Base-by-base conservation (phyloP, 2,329 filamentous ascomycete genomes). In the Paecilomyces formosus region DNA sequence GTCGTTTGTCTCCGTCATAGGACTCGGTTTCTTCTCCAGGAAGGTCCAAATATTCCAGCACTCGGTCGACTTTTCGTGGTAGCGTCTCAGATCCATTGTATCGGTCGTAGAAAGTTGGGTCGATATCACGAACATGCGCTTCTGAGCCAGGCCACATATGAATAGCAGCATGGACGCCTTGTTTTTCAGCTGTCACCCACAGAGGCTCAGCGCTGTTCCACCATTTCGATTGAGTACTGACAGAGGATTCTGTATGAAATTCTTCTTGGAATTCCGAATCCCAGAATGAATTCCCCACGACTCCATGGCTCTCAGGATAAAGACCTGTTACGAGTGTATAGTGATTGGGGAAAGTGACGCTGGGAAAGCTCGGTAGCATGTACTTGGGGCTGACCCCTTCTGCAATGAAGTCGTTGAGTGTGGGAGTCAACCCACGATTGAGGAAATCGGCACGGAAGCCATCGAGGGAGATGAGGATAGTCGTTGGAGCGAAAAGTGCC, bases 121-220 rank as follows among this genome's bases (percentile, higher is more conserved):
- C 86, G 18, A 87, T 79, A n/a, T 82, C 79, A 12, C 85, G 81
- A 61, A 96, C 88, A 71, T 91, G 87, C 5, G 92, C 92, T 76
- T 99, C 94, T 51, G 90, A 95, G 1, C 94, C 94, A 1, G 94
- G 94, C 94, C 94, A 99, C 94, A 99, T 99, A 72, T 99, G 94
- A 26, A 99, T 86, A 0, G 91, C 94, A 30, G 87, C 86, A 58
- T 85, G 84, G 31, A 95, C 80, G 5, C 88, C 88, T 65, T 91
- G 88, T 58, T 84, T 85, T 77, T 97, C 94, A 4, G 93, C 93
- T 1, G 93, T 95, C 26, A 88, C 88, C 94, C 94, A 99, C 30
- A 99, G 81, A 0, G 94, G 94, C 71, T 97, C 92, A 2, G 92
- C 94, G 49, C 5, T 45, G 39, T 84, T 86, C 93, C 94, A 99